phyloP scores from a whole-genome alignment of 345 rosid species.

The Brassica rapa region DNA sequence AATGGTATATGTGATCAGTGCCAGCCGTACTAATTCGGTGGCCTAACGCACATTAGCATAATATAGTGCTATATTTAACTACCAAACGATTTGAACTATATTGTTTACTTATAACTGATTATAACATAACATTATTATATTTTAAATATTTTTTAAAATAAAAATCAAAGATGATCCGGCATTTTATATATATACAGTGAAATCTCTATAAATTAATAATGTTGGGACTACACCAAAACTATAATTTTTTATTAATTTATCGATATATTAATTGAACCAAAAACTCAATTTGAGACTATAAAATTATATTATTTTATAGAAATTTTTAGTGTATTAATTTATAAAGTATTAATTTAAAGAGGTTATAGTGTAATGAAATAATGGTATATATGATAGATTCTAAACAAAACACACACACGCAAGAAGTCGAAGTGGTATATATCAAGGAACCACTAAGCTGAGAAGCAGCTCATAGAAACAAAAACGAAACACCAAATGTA shows the following conservation, averaged over 20 bases:
- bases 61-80: neutral
- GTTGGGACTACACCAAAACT: too few relatives aligned
- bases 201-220: too few relatives aligned
- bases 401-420: neutral
- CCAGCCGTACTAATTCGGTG: neutral
- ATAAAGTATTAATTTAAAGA: too few relatives aligned
- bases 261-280: too few relatives aligned
- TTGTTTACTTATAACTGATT: neutral
- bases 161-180: neutral
- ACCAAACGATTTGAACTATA: neutral
- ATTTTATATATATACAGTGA: too few relatives aligned
- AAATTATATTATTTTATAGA: too few relatives aligned
- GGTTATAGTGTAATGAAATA: neutral
- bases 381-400: neutral
- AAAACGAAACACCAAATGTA: neutral
- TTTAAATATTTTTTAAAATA: neutral
- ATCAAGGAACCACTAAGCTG: neutral
- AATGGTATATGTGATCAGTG: neutral
- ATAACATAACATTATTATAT: neutral
- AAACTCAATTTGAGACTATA: too few relatives aligned
- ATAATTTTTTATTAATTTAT: too few relatives aligned
- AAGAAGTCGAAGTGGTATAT: neutral
- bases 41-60: neutral
- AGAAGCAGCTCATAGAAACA: neutral
- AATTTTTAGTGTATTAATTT: too few relatives aligned